phyloP scores from a whole-genome alignment of 306 rosid genomes.

The Alnus glutinosa region DNA sequence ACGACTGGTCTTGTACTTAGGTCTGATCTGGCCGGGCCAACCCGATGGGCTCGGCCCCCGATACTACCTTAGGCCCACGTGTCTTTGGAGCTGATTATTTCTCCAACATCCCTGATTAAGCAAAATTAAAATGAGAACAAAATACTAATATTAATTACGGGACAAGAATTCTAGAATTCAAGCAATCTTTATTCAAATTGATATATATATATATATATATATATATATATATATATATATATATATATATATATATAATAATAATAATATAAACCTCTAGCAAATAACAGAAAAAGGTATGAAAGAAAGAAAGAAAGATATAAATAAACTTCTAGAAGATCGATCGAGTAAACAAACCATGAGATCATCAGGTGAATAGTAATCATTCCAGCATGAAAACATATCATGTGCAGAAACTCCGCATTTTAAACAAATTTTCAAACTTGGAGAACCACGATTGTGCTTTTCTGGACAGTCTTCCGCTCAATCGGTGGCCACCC shows the following conservation, averaged over 20 bases:
- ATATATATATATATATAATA: too few relatives aligned
- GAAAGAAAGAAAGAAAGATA: background rate
- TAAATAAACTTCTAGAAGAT: background rate
- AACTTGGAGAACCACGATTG: slow-evolving; percentile 28
- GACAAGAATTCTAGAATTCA: slow-evolving; percentile 17
- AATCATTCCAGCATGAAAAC: slow-evolving; percentile 66
- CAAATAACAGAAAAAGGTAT: slow-evolving; percentile 16
- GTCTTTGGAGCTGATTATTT: too few relatives aligned
- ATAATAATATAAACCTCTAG: background rate
- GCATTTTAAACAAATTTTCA: slow-evolving; percentile 72
- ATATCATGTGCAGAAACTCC: slow-evolving; percentile 89
- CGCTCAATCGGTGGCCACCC: slow-evolving; percentile 78
- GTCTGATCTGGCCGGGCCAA: too few relatives aligned
- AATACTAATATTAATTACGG: background rate
- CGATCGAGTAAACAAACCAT: slow-evolving; percentile 61
- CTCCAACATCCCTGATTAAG: slow-evolving; percentile 65
- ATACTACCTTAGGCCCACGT: too few relatives aligned
- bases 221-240: too few relatives aligned
- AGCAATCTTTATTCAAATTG: slow-evolving; percentile 1
- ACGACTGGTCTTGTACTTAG: too few relatives aligned
- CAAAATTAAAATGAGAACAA: slow-evolving; percentile 13
- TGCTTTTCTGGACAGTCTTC: slow-evolving; percentile 84
- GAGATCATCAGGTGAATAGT: slow-evolving; percentile 66
- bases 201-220: too few relatives aligned
- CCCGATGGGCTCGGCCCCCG: too few relatives aligned